Base-by-base conservation (phyloP, 1,284 basidiomycete genomes). In the Salmacisia buchloeana region DNA sequence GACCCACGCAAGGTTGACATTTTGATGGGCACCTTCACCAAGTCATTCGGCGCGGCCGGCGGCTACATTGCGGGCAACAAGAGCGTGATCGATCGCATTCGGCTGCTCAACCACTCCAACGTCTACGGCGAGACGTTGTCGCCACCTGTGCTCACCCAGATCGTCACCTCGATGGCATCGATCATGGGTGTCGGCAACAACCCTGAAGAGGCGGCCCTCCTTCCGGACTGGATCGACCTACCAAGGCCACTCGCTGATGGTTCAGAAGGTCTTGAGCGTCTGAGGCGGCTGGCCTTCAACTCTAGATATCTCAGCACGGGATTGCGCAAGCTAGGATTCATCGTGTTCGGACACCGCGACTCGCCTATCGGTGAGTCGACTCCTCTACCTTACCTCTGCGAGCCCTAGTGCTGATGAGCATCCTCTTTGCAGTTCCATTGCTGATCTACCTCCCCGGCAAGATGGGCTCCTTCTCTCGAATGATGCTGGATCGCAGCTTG, bases 1-100 rank as follows among this genome's bases (percentile, higher is more conserved):
- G 84, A 91, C 74, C 92, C 94, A 2, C 84, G 84, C 10, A 84
- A 85, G 36, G 85, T 97, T 66, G 94, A 98, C 79, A 86, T 99
- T 69, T 86, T 97, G 69, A 99, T 99, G 94, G 94, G 94, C 63
- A 99, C 94, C 0, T 96, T 99, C 80, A 98, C 94, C 39, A 98
- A 98, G 82, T 97, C 94, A 0, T 98, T 98, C 77, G 96, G 94
- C 64, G 94, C 94, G 1, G 90, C 94, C 0, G 94, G 94, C 61
- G 94, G 94, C 15, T 97, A 99, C 83, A 88, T 99, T 71, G 86
- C 92, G 2, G 94, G 91, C 5, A 86, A 82, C 73, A 92, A 92
- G 78, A 80, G 82, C 6, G 82, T 96, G 62, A 88, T 97, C 73
- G 88, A 92, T 74, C 84, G 87, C 15, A 85, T 99, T 3, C 89